phyloP scores from a whole-genome alignment of 2,329 filamentous ascomycete species.

The Fusarium equiseti region DNA sequence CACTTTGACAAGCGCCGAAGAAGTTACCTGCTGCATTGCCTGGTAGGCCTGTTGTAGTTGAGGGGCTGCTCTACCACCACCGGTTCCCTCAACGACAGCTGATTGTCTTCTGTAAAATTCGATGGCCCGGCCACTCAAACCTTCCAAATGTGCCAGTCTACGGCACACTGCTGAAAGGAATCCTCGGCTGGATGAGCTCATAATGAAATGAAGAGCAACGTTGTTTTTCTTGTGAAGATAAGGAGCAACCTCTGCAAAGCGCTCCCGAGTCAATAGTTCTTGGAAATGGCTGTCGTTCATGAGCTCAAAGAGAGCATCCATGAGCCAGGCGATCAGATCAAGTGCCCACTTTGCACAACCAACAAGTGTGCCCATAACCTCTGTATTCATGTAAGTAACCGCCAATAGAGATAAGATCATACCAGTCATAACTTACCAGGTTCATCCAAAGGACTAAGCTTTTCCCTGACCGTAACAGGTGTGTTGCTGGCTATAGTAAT shows the following conservation, averaged over 20 bases:
- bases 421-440: constrained; percentile 51
- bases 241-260: constrained; percentile 62
- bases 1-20: constrained; percentile 67
- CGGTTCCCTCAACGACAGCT: constrained; percentile 55
- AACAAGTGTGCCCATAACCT: constrained; percentile 77
- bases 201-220: constrained; percentile 71
- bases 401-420: too few species aligned
- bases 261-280: constrained; percentile 60
- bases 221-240: constrained; percentile 68
- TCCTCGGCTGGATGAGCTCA: constrained; percentile 79
- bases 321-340: constrained; percentile 74
- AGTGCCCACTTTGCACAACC: constrained; percentile 84
- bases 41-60: constrained; percentile 69
- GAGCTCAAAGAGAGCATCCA: constrained; percentile 69
- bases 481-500: constrained; percentile 72
- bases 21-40: constrained; percentile 64
- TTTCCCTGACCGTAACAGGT: constrained; percentile 65
- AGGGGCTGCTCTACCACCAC: constrained; percentile 55
- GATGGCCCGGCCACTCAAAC: constrained; percentile 61
- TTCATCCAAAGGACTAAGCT: constrained; percentile 72
- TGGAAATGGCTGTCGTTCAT: constrained; percentile 65
- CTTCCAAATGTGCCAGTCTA: constrained; percentile 69
- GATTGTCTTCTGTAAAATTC: constrained; percentile 63
- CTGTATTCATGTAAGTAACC: constrained; percentile 54
- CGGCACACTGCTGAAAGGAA: constrained; percentile 78